phyloP scores from a whole-genome alignment of 148 eudicot species.

The Rhododendron simsii region DNA sequence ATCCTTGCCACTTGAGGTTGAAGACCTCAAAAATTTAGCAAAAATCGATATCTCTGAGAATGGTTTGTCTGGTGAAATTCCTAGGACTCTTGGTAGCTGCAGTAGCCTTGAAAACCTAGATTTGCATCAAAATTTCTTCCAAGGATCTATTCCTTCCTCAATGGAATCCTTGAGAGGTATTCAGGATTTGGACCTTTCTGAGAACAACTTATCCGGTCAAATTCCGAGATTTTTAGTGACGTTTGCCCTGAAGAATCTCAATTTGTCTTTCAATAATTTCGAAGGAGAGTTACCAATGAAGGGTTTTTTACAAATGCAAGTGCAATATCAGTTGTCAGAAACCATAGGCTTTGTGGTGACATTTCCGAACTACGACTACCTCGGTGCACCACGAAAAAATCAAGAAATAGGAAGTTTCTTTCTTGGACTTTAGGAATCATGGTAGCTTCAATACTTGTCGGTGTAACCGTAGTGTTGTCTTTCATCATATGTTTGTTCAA shows the following conservation, averaged over 20 bases:
- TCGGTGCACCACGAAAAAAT: no score
- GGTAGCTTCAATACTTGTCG: no score
- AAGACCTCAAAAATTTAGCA: not conserved
- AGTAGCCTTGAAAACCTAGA: not conserved
- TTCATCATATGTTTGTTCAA: no score
- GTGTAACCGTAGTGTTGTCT: no score
- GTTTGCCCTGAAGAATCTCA: no score
- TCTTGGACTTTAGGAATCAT: no score
- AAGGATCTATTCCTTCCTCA: slow-evolving; percentile 5
- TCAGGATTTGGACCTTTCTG: slow-evolving; percentile 4
- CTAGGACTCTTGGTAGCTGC: slow-evolving; percentile 6
- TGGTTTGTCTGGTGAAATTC: not conserved
- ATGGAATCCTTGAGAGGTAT: not conserved
- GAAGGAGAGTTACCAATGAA: no score
- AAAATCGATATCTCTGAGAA: not conserved
- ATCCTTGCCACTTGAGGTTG: not conserved
- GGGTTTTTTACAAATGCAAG: no score
- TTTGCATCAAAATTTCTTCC: not conserved
- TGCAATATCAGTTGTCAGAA: not conserved
- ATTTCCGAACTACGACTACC: no score
- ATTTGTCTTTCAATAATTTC: no score
- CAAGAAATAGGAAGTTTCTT: no score
- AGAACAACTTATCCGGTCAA: slow-evolving; percentile 10
- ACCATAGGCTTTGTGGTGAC: slow-evolving; percentile 13
- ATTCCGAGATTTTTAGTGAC: not conserved